phyloP scores from a whole-genome alignment of 129 eudicot genomes.

The Logfia minima region DNA sequence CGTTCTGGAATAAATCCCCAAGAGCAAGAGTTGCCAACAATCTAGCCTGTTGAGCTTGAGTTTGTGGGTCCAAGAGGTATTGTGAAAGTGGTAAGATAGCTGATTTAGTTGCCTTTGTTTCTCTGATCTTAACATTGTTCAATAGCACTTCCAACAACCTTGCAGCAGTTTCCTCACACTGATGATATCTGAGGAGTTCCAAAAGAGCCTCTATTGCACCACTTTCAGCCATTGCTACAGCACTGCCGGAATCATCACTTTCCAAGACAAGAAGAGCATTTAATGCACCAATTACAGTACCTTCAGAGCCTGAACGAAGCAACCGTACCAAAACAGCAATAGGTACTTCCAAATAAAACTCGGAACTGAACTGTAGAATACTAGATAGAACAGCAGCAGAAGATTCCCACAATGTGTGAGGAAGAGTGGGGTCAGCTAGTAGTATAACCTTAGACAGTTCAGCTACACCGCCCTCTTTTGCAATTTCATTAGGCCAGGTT shows the following conservation, averaged over 20 bases:
- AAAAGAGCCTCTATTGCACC: conserved; percentile 94
- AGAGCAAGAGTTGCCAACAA: conserved; percentile 93
- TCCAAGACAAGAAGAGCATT: conserved; percentile 92
- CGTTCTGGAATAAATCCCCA: conserved; percentile 96
- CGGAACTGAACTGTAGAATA: conserved; percentile 93
- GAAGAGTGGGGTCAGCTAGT: conserved; percentile 78
- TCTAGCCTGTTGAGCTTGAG: conserved; percentile 96
- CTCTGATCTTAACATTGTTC: conserved; percentile 90
- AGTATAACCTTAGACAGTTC: conserved; percentile 93
- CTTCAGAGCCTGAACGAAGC: conserved; percentile 86
- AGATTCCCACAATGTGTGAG: conserved; percentile 92
- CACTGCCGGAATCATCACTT: conserved; percentile 89
- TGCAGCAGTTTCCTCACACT: conserved; percentile 95
- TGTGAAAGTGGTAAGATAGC: conserved; percentile 89
- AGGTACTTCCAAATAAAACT: conserved; percentile 91
- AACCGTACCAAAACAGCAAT: conserved; percentile 89
- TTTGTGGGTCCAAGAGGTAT: conserved; percentile 97
- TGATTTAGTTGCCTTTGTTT: conserved; percentile 73
- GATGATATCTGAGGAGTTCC: conserved; percentile 88
- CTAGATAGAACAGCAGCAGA: conserved; percentile 87
- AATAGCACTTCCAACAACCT: conserved; percentile 79
- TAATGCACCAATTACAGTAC: conserved; percentile 77
- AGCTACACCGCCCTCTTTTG: conserved; percentile 94
- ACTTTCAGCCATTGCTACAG: conserved; percentile 98
- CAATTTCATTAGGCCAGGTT: conserved; percentile 96